Base-by-base conservation (phyloP, 768 basidiomycete genomes). In the Phylloporus arenicola region DNA sequence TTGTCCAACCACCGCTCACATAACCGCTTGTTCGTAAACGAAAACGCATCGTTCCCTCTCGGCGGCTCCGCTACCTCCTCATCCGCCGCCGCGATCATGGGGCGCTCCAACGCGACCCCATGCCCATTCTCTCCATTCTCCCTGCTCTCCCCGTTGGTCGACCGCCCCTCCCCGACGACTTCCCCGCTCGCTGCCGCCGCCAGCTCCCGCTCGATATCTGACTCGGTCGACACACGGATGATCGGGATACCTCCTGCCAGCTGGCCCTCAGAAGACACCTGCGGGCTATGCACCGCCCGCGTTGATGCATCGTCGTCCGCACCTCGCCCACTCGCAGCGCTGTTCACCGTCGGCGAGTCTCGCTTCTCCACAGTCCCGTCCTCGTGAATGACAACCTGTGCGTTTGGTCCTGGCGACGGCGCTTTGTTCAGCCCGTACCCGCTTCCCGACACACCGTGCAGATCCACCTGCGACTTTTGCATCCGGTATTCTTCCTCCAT, bases 401-500 rank as follows among this genome's bases (percentile, higher is more conserved):
- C 55, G 1, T 30, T 43, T 12, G 40, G 4, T 10, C 29, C 29
- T 30, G 29, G 29, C 29, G 11, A 30, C 3, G 57, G 61, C 29
- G 59, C 52, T 44, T 62, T 53, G 27, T 67, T 67, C 10, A 67
- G 39, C 10, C 57, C 57, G 6, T 54, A 52, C n/a, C 30, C 44
- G 16, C 53, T 47, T 44, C 55, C 47, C 14, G 61, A 57, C n/a
- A 54, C 64, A 44, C 72, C 65, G 43, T 75, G 72, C n/a, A 86
- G 73, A 25, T 93, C 90, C 2, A 65, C 72, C 6, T 88, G 81
- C 2, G 88, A 85, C 65, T 97, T 97, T 72, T 97, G 95, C 83
- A 90, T 88, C 33, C 96, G 80, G 65, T 99, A 99, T 66, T 99
- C 96, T 65, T 99, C 95, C 66, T 98, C 96, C 96, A 99, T 99